Base-by-base conservation (phyloP, 2,329 filamentous ascomycete genomes). In the Penicillium capsulatum region DNA sequence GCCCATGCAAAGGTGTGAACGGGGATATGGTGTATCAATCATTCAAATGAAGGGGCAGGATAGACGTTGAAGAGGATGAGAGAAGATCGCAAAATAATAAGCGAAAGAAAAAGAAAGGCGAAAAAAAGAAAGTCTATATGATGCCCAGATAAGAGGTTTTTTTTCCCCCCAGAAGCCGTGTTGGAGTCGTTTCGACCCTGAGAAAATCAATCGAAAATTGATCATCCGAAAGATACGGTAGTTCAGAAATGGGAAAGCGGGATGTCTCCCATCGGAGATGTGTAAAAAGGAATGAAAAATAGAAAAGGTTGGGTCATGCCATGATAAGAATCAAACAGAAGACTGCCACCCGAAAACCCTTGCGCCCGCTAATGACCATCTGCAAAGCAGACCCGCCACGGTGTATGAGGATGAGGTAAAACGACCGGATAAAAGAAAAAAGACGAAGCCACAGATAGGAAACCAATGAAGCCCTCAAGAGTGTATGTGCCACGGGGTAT, bases 291-390 rank as follows among this genome's bases (percentile, higher is more conserved):
- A n/a, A n/a, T n/a, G n/a, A n/a, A 28, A 20, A 19, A 42, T 38
- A 34, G 14, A 43, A 40, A 17, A 36, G n/a, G 19, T 38, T 16
- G 31, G 10, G 28, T 14, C 40, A 48, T 43, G 44, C 45, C 44
- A 52, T 46, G 42, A 47, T 32, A 47, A 22, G 41, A 51, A 41
- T 28, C 20, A 38, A 48, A 40, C 38, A 33, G 38, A 29, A 42
- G 43, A 55, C 59, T 59, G 55, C 60, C 60, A 54, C 58, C 58
- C 56, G 49, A 54, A 49, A 57, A 44, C 47, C 55, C 55, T 56
- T 60, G 59, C 60, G 60, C 61, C 61, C 59, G 59, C 60, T 64
- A 59, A 63, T 62, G 57, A 60, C 50, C 50, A 60, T 55, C 57
- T 57, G 51, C 55, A 47, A 55, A 54, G 54, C 43, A 48, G 47